These are phyloP conservation scores for Nicotiana benthamiana DNA, from an alignment of 257 asterid species.

Conservation along the genomic window DNA sequence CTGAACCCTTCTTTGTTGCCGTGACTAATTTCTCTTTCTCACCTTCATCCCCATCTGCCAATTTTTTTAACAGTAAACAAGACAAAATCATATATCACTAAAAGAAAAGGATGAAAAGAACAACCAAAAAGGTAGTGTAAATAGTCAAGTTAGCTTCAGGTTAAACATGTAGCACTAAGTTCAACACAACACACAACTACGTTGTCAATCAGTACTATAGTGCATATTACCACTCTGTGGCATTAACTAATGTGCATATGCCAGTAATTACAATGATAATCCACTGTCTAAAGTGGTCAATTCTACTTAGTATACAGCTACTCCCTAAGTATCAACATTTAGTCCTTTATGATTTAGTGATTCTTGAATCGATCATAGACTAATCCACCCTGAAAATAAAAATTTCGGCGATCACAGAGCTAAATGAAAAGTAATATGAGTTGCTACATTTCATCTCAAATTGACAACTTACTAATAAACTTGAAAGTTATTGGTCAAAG, in stretches of 20 bases:
- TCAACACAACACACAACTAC: not conserved
- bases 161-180: not conserved
- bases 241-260: not conserved
- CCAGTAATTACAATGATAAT: not conserved
- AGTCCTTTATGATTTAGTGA: not conserved
- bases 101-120: not conserved
- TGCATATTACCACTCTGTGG: not conserved
- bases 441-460: not conserved
- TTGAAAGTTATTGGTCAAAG: not conserved
- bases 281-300: not conserved
- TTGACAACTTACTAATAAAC: not conserved
- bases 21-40: conserved; percentile 44
- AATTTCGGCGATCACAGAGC: not conserved
- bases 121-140: not conserved
- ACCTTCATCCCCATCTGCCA: conserved; percentile 15
- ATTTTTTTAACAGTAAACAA: not conserved
- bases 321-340: not conserved
- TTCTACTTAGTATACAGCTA: not conserved
- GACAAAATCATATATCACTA: not conserved
- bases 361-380: not conserved
- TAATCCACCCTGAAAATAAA: not conserved
- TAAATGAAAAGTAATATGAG: not conserved
- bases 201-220: not conserved
- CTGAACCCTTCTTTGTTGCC: conserved; percentile 73
- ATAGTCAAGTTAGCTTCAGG: not conserved